Evolutionary conservation across 1,284 basidiomycete species (phyloP).

Genomic region (Porodaedalea pini): DNA sequence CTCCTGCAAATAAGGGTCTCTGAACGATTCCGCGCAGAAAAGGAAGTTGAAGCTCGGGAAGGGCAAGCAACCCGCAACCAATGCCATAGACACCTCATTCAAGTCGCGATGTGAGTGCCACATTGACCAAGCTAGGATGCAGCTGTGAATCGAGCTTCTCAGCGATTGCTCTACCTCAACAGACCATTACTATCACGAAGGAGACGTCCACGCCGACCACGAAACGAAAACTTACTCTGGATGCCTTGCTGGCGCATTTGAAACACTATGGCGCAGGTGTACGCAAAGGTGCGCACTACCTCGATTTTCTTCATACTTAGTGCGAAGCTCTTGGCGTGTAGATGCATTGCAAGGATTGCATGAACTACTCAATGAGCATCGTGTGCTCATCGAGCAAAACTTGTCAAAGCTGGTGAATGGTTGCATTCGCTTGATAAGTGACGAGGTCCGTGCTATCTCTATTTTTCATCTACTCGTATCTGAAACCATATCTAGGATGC

Average conservation of each 20-base stretch:
- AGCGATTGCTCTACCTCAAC: constrained; percentile 90
- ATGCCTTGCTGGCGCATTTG: constrained; percentile 75
- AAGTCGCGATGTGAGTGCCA: constrained; percentile 77
- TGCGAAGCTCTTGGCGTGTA: constrained; percentile 28
- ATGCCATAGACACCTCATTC: constrained; percentile 94
- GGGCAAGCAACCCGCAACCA: constrained; percentile 79
- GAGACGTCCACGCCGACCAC: constrained; percentile 63
- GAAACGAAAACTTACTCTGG: constrained; percentile 70
- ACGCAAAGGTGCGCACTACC: constrained; percentile 55
- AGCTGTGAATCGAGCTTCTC: constrained; percentile 16
- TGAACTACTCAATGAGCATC: constrained; percentile 73
- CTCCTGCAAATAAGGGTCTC: constrained; percentile 18
- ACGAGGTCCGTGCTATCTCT: constrained; percentile 57
- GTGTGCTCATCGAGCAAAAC: constrained; percentile 51
- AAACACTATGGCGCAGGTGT: constrained; percentile 81
- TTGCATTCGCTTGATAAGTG: constrained; percentile 70
- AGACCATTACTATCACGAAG: constrained; percentile 65
- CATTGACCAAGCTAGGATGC: constrained; percentile 14
- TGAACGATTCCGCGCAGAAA: constrained; percentile 57
- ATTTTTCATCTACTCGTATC: not conserved
- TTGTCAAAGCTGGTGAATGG: constrained; percentile 65
- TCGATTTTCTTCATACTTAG: not conserved
- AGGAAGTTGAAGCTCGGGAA: constrained; percentile 95
- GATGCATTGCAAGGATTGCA: constrained; percentile 81
- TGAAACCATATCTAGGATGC: constrained; percentile 46